Percentiles rank a stretch among this genome's conserved stretches.
These are phyloP conservation scores for Ascoidea rubescens DNA, from an alignment of 805 yeast genomes.

Conservation along the genomic window DNA sequence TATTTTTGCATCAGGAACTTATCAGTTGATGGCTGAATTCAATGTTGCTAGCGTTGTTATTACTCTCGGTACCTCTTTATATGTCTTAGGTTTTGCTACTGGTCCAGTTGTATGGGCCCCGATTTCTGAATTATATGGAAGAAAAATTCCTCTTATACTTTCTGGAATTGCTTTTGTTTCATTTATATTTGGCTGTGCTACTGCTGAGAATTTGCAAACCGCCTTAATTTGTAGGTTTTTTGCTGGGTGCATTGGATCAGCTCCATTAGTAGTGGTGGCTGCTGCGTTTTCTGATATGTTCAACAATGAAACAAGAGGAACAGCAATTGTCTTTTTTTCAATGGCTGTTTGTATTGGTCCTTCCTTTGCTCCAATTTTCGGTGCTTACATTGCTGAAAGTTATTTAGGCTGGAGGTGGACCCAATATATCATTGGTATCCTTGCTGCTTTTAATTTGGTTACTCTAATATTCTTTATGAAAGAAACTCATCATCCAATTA, in stretches of 20 bases:
- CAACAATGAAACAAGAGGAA: slow-evolving; percentile 52
- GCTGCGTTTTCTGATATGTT: slow-evolving; percentile 80
- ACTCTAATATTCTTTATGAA: slow-evolving; percentile 29
- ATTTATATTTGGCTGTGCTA: slow-evolving; percentile 62
- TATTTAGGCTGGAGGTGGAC: slow-evolving; percentile 80
- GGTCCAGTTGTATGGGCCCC: slow-evolving; percentile 93
- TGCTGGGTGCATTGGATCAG: slow-evolving; percentile 72
- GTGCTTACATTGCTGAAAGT: slow-evolving; percentile 49
- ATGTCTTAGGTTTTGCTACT: slow-evolving; percentile 85
- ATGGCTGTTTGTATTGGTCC: slow-evolving; percentile 73
- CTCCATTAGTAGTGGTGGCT: slow-evolving; percentile 76
- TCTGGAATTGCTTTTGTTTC: slow-evolving; percentile 42
- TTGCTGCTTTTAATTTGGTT: slow-evolving; percentile 30
- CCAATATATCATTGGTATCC: slow-evolving; percentile 52
- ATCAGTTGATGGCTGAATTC: slow-evolving; percentile 32
- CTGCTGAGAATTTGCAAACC: slow-evolving; percentile 69
- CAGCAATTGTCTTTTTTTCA: slow-evolving; percentile 57
- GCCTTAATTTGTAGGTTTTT: slow-evolving; percentile 67
- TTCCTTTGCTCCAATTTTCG: slow-evolving; percentile 66
- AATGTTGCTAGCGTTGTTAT: slow-evolving; percentile 58
- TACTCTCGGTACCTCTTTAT: slow-evolving; percentile 63
- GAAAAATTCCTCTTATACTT: slow-evolving; percentile 44
- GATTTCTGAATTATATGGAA: slow-evolving; percentile 63
- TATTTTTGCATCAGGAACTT: slow-evolving; percentile 54
- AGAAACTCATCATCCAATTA: slow-evolving; percentile 64